Percentiles rank a stretch among this genome's conserved stretches.
Evolutionary conservation across 768 basidiomycete genomes (phyloP).

Genomic region (Chlorophyllum brunneum): DNA sequence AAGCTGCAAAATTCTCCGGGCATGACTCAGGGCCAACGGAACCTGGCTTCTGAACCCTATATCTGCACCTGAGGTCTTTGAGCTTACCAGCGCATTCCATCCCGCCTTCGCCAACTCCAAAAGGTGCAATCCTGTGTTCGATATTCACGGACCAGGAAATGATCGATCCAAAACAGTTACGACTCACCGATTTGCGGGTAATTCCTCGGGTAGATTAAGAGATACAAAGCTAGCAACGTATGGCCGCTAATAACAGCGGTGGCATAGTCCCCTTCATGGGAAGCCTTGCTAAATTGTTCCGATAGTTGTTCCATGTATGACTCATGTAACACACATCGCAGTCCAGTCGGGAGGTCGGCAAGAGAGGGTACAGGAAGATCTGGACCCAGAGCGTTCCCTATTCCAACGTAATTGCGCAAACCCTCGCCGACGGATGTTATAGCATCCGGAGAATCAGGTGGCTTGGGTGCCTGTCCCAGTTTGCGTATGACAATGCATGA

Average conservation of each 20-base stretch:
- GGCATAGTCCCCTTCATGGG: conserved; percentile 60
- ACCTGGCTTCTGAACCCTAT: conserved; percentile 25
- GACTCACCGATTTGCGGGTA: conserved; percentile 79
- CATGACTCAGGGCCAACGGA: conserved; percentile 35
- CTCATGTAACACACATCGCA: conserved; percentile 50
- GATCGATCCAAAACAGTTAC: background rate
- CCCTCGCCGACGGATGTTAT: conserved; percentile 24
- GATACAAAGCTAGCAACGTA: conserved; percentile 61
- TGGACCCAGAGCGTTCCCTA: conserved; percentile 20
- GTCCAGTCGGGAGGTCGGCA: conserved; percentile 33
- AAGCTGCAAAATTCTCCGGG: conserved; percentile 37
- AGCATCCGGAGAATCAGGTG: conserved; percentile 31
- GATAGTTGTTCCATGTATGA: conserved; percentile 55
- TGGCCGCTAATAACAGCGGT: conserved; percentile 51
- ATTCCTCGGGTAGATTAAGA: conserved; percentile 66
- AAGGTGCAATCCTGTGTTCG: conserved; percentile 62
- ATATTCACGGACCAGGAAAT: background rate
- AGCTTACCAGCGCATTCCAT: conserved; percentile 59
- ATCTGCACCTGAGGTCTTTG: conserved; percentile 18
- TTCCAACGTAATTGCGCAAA: conserved; percentile 37
- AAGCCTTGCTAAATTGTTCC: conserved; percentile 61
- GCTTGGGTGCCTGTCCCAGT: conserved; percentile 33
- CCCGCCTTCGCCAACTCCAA: conserved; percentile 73
- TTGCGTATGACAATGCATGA: conserved; percentile 48
- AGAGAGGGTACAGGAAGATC: conserved; percentile 26